phyloP scores from a whole-genome alignment of 306 rosid species.

The Lathyrus sativus region DNA sequence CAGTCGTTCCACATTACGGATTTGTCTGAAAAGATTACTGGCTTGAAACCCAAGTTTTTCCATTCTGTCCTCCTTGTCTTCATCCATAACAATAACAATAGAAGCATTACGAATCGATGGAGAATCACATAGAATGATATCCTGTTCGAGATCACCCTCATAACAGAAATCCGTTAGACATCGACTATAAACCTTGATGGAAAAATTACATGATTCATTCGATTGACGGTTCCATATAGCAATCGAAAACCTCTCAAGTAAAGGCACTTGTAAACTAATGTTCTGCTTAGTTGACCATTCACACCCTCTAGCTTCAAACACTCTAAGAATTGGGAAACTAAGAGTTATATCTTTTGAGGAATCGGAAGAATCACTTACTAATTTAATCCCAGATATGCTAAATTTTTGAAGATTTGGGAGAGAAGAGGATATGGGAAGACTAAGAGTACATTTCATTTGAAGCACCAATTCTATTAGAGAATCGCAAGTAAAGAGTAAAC shows the following conservation, averaged over 20 bases:
- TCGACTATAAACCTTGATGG: conserved; percentile 34
- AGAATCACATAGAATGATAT: conserved; percentile 25
- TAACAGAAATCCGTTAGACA: conserved; percentile 41
- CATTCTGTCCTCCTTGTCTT: conserved; percentile 28
- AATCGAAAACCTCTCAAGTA: conserved; percentile 42
- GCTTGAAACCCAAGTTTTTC: conserved; percentile 17
- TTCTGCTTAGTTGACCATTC: conserved; percentile 43
- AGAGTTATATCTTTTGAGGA: conserved; percentile 34
- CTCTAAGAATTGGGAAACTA: conserved; percentile 47
- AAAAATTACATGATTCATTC: conserved; percentile 30
- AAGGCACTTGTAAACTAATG: conserved; percentile 40
- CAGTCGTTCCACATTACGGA: conserved; percentile 29
- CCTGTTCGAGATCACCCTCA: conserved; percentile 45
- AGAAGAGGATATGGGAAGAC: conserved; percentile 35
- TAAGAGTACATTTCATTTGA: conserved; percentile 42
- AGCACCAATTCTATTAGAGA: conserved; percentile 44
- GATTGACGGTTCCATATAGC: conserved; percentile 30
- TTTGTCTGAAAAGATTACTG: conserved; percentile 38
- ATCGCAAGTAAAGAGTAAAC: conserved; percentile 39
- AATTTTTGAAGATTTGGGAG: conserved; percentile 46
- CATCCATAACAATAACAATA: conserved; percentile 43
- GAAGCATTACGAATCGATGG: conserved; percentile 39
- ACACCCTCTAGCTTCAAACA: conserved; percentile 51
- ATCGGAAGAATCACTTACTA: conserved; percentile 36
- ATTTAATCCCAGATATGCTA: conserved; percentile 38